Evolutionary conservation across 2,329 filamentous ascomycete species (phyloP), one percentile per base, ranked within the genome.

Genomic region (Penicillium sp.): DNA sequence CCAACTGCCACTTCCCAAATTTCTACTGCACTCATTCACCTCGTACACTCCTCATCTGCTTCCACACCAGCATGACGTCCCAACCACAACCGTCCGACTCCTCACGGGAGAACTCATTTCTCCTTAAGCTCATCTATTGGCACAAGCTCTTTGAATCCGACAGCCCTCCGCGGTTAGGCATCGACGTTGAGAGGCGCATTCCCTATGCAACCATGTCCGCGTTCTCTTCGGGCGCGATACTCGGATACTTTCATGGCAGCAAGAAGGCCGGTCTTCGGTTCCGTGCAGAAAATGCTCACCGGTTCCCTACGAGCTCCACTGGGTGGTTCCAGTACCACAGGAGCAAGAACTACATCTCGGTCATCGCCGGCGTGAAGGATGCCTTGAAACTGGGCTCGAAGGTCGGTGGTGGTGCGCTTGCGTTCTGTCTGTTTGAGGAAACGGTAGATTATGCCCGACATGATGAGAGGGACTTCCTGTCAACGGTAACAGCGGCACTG

Each of bases 251-350:
- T 6, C 81, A 89, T 46, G 89, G 88, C 20, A 84, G 83, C 48
- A 83, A 83, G 62, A 82, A 79, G 64, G 81, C 87, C 0, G 84
- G 86, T 42, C 77, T 95, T 47, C 85, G 86, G 31, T 98, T 96
- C 73, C 85, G 91, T 45, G 93, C 93, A 50, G 93, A 98, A 71
- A 95, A 98, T 65, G 89, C 93, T 1, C 93, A 98, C 75, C 87
- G 91, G 56, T 82, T 96, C 52, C 93, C 93, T 16, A 83, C 81
- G 3, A 84, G 84, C 1, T 84, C 87, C 22, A 81, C 84, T 2
- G 91, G 89, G 14, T 98, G 93, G 93, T 98, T 91, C 66, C 80
- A 97, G n/a, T 98, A 98, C 69, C 91, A 97, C 75, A 96, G 96
- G 72, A 88, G 83, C 65, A 97, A 97, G 70, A 97, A 95, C 70